Evolutionary conservation across 2,329 filamentous ascomycete species (phyloP), one percentile per base, ranked within the genome.

Genomic region (Penicillium griseofulvum): DNA sequence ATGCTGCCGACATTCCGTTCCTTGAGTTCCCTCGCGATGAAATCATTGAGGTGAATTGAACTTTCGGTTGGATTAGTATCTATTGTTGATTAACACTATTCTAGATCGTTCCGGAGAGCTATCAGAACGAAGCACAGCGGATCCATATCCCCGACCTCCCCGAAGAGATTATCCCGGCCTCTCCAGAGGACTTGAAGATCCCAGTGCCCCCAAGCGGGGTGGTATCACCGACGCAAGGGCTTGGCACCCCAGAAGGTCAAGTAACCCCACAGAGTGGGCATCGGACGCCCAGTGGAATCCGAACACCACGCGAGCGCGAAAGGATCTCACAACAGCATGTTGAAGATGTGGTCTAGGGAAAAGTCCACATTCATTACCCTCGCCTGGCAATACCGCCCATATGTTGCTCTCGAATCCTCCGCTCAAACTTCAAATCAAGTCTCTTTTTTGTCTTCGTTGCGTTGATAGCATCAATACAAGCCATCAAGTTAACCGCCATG

Each of bases 21-120:
- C 84, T 99, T 58, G 89, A 91, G 63, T 99, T 99, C 68, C 94
- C 94, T 4, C 89, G 94, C 41, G 88, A 99, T 70, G 91, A 99
- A 72, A 97, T 99, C 69, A 96, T 99, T 64, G 94, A 99, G 80
- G 85, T 85, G 71, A 65, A 75, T 60, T 41, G 50, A 44, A 19
- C 36, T 33, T 17, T 19, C 5, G 14, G 41, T 46, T n/a, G 5
- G 36, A 33, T 22, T 47, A 5, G 37, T 51, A 50, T 36, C 28
- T 28, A 24, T 50, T 37, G 49, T 52, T 65, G 52, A 68, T 57
- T 44, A 28, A 48, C 46, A 34, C 46, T n/a, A 16, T 17, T 49
- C 17, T 53, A 84, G 85, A 97, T 99, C 70, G 95, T 97, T 56
- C 95, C 94, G 3, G 92, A 93, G 17, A 93, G 91, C 31, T 99